phyloP scores from a whole-genome alignment of 495 filamentous ascomycete genomes.

The Aspergillus ostianus region DNA sequence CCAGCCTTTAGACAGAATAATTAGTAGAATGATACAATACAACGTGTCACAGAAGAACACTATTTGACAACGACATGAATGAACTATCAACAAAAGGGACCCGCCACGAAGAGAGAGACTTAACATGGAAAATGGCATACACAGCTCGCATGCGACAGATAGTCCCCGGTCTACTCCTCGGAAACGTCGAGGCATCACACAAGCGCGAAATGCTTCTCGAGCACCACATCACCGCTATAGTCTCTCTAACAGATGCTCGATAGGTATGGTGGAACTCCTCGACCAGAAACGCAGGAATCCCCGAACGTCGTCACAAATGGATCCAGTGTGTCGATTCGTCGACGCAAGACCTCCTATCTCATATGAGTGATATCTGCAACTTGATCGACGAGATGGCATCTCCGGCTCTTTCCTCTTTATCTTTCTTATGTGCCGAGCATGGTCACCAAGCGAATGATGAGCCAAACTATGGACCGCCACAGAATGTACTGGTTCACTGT shows the following conservation, averaged over 20 bases:
- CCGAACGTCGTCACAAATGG: conserved; percentile 30
- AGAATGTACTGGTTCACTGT: conserved; percentile 36
- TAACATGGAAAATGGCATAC: conserved; percentile 22
- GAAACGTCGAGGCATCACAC: conserved; percentile 29
- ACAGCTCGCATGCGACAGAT: conserved; percentile 31
- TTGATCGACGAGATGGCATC: conserved; percentile 38
- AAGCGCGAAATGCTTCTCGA: conserved; percentile 27
- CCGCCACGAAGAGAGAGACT: conserved; percentile 11
- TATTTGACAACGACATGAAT: no score
- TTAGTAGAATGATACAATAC: no score
- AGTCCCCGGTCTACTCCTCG: conserved; percentile 35
- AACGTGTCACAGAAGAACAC: no score
- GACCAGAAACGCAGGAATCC: conserved; percentile 30
- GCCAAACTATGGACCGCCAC: conserved; percentile 14
- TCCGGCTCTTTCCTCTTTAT: conserved; percentile 17
- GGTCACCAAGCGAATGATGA: conserved; percentile 2
- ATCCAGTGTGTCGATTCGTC: conserved; percentile 34
- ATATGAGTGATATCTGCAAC: conserved; percentile 37
- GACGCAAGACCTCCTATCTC: conserved; percentile 33
- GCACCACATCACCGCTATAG: conserved; percentile 34
- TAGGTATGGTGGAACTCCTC: conserved; percentile 24
- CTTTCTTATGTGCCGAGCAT: conserved; percentile 18
- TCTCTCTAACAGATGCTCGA: conserved; percentile 31
- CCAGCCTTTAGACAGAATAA: no score
- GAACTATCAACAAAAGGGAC: no score